Percentiles rank a stretch among this genome's conserved stretches.
phyloP scores from a whole-genome alignment of 176 grass and related monocot genomes.

The Eleusine coracana region DNA sequence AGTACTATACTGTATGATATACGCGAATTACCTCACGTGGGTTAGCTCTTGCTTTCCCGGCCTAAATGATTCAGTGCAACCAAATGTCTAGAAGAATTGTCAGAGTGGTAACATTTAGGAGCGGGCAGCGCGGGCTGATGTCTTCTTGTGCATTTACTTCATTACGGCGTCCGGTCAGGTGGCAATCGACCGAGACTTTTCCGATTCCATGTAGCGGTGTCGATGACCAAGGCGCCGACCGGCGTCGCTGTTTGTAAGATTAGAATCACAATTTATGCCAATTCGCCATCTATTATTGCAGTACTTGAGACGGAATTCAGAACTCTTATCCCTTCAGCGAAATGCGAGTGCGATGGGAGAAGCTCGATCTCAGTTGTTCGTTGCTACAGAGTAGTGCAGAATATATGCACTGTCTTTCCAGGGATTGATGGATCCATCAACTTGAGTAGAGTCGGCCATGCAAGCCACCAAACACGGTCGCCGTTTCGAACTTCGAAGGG shows the following conservation, averaged over 20 bases:
- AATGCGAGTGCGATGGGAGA: neutral
- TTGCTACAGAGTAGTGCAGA: neutral
- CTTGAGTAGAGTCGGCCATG: neutral
- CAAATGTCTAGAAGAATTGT: neutral
- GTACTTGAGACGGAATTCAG: neutral
- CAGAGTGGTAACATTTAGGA: neutral
- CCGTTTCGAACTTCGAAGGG: neutral
- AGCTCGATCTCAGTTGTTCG: neutral
- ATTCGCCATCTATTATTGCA: constrained; percentile 13
- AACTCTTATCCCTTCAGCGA: neutral
- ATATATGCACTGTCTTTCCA: neutral
- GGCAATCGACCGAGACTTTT: neutral
- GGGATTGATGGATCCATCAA: neutral
- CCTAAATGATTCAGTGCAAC: constrained; percentile 23
- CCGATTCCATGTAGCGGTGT: neutral
- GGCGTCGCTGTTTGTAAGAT: constrained; percentile 3
- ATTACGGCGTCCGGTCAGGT: neutral
- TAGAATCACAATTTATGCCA: neutral
- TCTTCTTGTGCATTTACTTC: neutral
- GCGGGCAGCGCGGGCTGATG: neutral
- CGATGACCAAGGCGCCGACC: neutral
- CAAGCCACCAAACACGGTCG: neutral
- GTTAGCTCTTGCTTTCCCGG: constrained; percentile 15
- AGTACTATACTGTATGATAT: too few relatives aligned
- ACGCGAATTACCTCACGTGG: neutral